phyloP scores from a whole-genome alignment of 83 land plant species.

The Thuja plicata region DNA sequence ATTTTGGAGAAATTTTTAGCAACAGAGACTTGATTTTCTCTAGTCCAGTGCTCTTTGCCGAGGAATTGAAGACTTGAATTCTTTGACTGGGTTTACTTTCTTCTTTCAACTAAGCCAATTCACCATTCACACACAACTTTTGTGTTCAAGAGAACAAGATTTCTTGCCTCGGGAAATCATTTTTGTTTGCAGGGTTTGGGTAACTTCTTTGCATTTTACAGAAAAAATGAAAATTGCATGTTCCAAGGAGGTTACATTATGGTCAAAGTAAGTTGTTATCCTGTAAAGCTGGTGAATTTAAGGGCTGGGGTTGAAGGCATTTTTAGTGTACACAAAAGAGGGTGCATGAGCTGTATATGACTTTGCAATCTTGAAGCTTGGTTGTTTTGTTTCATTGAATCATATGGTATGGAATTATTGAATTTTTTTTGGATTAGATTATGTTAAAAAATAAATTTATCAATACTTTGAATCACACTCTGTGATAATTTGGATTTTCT shows the following conservation, averaged over 20 bases:
- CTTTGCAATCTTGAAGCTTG: background rate
- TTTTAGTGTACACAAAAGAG: too few relatives aligned
- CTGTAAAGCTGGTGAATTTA: background rate
- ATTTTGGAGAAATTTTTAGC: too few relatives aligned
- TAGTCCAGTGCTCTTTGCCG: background rate
- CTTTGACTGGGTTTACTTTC: background rate
- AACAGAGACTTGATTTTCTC: background rate
- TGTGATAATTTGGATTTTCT: too few relatives aligned
- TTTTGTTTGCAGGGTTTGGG: background rate
- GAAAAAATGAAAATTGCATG: background rate
- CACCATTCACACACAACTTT: too few relatives aligned
- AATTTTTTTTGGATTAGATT: too few relatives aligned
- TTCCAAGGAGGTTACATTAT: background rate
- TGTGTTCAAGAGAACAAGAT: background rate
- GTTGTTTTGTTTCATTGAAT: background rate
- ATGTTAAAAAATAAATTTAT: too few relatives aligned
- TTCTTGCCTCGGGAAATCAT: background rate
- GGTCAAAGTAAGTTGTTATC: background rate
- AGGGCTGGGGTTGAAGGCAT: too few relatives aligned
- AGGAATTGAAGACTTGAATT: background rate
- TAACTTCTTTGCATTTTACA: background rate
- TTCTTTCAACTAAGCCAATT: background rate
- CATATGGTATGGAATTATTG: too few relatives aligned
- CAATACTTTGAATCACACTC: too few relatives aligned
- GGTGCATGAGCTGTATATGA: background rate